A percentile compares a stretch with the other conserved stretches of the same genome.
Conservation (phyloP, 345 rosid species). For the Limnanthes douglasii region DNA sequence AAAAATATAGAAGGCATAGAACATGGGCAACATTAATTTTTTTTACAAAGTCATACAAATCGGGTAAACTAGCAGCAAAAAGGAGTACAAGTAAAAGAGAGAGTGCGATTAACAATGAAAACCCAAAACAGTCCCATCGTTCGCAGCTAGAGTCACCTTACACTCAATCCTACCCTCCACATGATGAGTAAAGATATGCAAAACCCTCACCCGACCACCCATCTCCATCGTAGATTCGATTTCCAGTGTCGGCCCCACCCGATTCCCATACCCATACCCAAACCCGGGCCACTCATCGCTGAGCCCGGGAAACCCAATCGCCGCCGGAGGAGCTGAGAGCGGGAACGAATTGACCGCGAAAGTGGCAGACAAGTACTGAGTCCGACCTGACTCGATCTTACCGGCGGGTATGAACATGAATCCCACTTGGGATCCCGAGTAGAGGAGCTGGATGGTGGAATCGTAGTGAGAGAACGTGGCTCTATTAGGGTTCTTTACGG, state of each 20-base stretch:
- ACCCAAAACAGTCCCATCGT: conserved; percentile 82
- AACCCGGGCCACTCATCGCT: no score
- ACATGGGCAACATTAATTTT: no score
- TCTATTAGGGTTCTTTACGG: conserved; percentile 74
- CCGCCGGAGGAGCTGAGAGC: conserved; percentile 9
- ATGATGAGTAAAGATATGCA: conserved; percentile 74
- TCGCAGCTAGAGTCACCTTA: conserved; percentile 50
- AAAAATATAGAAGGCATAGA: no score
- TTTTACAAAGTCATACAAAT: no score
- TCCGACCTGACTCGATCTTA: conserved; percentile 55
- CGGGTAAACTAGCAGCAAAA: no score
- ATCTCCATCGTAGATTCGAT: conserved; percentile 56
- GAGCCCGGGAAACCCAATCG: no score
- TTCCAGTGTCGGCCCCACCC: conserved; percentile 85
- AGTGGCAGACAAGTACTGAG: conserved; percentile 92
- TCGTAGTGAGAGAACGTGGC: conserved; percentile 89
- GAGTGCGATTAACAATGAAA: conserved; percentile 43
- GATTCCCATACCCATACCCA: conserved; percentile 17
- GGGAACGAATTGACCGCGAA: conserved; percentile 84
- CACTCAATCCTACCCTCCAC: conserved; percentile 53
- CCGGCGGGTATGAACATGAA: conserved; percentile 99
- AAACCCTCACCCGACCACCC: conserved; percentile 79
- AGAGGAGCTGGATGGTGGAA: conserved; percentile 79
- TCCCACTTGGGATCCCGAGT: conserved; percentile 79
- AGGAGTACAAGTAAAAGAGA: background rate